Conservation (phyloP, 192 early-diverging fungal genomes). For the Irineochytrium annulatum region DNA sequence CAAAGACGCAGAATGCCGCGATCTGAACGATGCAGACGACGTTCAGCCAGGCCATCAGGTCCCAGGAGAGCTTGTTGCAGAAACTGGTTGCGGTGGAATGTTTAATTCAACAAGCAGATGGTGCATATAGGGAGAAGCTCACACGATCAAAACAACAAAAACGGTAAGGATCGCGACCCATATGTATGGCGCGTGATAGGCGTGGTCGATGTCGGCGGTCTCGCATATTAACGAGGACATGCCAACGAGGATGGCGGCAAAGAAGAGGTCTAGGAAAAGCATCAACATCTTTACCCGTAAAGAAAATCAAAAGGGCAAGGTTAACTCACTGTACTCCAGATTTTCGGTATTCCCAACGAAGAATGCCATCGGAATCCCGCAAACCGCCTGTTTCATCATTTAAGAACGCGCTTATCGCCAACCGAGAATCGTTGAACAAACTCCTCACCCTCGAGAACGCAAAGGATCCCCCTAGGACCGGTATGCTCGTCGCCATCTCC, state of each 20-base stretch:
- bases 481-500: slow-evolving; percentile 11
- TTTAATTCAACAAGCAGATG: no score
- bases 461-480: slow-evolving; percentile 3
- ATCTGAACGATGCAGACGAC: slow-evolving; percentile 7
- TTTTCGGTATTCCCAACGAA: slow-evolving; percentile 9
- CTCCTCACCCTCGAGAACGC: slow-evolving; percentile 5
- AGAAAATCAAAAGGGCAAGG: neutral
- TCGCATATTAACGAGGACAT: neutral
- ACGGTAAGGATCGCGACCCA: slow-evolving; percentile 1
- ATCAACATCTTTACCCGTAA: no score
- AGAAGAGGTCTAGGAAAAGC: neutral
- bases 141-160: neutral
- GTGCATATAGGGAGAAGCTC: no score
- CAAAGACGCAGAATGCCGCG: neutral
- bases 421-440: no score
- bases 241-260: neutral
- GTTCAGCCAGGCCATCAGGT: slow-evolving; percentile 5
- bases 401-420: no score
- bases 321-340: slow-evolving; percentile 1
- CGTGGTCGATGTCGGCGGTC: neutral
- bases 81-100: no score
- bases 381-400: no score
- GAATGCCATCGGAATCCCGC: slow-evolving; percentile 1
- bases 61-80: slow-evolving; percentile 6
- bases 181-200: neutral